Evolutionary conservation across 495 filamentous ascomycete genomes (phyloP).

Genomic region (Penicillium steckii): DNA sequence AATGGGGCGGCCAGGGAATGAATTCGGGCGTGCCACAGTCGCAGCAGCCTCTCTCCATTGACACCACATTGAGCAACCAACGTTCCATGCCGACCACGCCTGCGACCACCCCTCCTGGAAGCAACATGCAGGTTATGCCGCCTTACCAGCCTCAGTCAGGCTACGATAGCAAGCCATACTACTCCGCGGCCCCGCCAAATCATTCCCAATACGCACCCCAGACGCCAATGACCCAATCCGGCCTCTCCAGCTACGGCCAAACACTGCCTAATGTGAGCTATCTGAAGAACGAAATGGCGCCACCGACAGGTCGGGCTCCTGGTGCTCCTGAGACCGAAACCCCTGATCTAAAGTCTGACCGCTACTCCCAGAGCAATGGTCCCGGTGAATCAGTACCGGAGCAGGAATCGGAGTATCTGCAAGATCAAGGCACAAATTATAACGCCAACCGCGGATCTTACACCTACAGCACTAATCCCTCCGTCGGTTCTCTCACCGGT

Average conservation of each 20-base stretch:
- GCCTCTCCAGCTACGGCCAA: conserved; percentile 68
- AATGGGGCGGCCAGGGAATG: conserved; percentile 71
- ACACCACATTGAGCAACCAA: conserved; percentile 74
- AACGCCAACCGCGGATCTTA: conserved; percentile 69
- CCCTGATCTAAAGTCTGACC: conserved; percentile 65
- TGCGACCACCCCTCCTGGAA: conserved; percentile 87
- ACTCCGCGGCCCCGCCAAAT: conserved; percentile 69
- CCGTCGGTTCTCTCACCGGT: conserved; percentile 61
- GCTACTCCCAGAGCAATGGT: conserved; percentile 52
- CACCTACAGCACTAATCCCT: conserved; percentile 66
- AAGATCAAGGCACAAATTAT: conserved; percentile 62
- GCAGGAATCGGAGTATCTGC: conserved; percentile 79
- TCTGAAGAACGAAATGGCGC: conserved; percentile 89
- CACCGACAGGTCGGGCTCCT: conserved; percentile 64
- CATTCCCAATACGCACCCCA: conserved; percentile 69
- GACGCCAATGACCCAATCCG: conserved; percentile 58
- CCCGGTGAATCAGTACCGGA: conserved; percentile 75
- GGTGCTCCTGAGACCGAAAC: conserved; percentile 57
- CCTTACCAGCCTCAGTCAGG: conserved; percentile 67
- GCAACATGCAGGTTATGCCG: conserved; percentile 72
- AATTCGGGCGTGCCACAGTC: conserved; percentile 58
- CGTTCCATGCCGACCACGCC: conserved; percentile 93
- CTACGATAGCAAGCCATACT: conserved; percentile 78
- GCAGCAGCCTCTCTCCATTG: conserved; percentile 80
- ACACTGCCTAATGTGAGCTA: conserved; percentile 60